Base-by-base conservation (phyloP, 306 rosid species). In the Coriaria nepalensis region DNA sequence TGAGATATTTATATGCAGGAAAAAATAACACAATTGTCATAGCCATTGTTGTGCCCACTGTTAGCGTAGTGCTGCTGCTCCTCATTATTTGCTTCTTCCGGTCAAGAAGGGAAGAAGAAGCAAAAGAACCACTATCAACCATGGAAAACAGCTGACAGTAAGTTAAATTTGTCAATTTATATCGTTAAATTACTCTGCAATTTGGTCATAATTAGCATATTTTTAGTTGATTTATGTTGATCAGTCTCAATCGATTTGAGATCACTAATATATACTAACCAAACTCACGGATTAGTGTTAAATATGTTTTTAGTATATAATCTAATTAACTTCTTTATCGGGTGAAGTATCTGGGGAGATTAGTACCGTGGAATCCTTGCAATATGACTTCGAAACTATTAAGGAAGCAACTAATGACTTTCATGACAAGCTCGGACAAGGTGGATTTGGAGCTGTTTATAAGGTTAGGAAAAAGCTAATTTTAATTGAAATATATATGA, bases 401-500 rank as follows among this genome's bases (percentile, higher is more conserved):
- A 60, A 8, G 13, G 37, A 33, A 4, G 65, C 65, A 43, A 50
- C 65, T 0, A 12, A 60, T 50, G 8, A 50, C 38, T 60, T 60
- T 7, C 43, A 56, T 2, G 47, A 50, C 42, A 60, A 60, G 10
- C 65, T 60, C 50, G 57, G 65, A 35, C 45, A 49, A 41, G 64
- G 57, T 4, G 65, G 44, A 8, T 60, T 60, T 60, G 65, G 50
- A 8, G 15, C 9, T 2, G 65, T 60, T 50, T n/a, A 60, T 12
- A 50, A 35, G 57, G 65, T 42, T 40, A 53, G 6, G n/a, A 4
- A 46, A 52, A 37, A 6, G 11, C 9, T 4, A 8, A 37, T 14
- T 9, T n/a, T 20, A 20, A 1, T 20, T 20, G 29, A 20, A 20
- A 20, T 20, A 20, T 1, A 20, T 20, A 20, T 20, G 29, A 20